These are phyloP conservation scores for Lycium ferocissimum DNA, from an alignment of 257 asterid genomes.

Conservation along the genomic window DNA sequence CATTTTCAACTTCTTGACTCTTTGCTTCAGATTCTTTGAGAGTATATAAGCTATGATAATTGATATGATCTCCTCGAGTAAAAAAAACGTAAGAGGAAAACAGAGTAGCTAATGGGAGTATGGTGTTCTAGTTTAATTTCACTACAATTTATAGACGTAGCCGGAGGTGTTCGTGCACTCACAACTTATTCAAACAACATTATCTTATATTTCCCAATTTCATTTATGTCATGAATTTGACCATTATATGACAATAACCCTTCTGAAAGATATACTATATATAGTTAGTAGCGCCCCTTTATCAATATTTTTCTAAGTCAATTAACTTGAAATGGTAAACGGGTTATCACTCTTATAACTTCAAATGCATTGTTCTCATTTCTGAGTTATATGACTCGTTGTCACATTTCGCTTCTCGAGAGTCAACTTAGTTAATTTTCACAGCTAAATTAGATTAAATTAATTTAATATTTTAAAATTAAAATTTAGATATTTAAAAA, in stretches of 20 bases:
- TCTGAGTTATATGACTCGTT: neutral
- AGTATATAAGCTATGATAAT: neutral
- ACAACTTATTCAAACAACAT: slow-evolving; percentile 21
- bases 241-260: slow-evolving; percentile 5
- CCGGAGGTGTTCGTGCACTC: neutral
- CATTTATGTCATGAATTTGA: neutral
- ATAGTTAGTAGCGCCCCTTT: neutral
- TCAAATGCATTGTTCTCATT: neutral
- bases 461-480: too few species aligned
- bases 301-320: neutral
- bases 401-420: too few species aligned
- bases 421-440: too few species aligned
- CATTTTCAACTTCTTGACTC: neutral
- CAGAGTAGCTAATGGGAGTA: neutral
- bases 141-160: neutral
- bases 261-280: neutral
- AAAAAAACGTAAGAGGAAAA: neutral
- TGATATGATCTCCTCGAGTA: neutral
- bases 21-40: neutral
- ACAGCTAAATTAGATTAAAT: too few species aligned
- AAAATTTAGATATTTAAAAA: too few species aligned
- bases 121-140: neutral
- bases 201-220: neutral
- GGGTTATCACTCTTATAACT: neutral
- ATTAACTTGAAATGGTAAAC: neutral